Percentiles rank a stretch among this genome's conserved stretches.
Evolutionary conservation across 2,329 filamentous ascomycete genomes (phyloP).

Genomic region (Fusarium verticillioides): DNA sequence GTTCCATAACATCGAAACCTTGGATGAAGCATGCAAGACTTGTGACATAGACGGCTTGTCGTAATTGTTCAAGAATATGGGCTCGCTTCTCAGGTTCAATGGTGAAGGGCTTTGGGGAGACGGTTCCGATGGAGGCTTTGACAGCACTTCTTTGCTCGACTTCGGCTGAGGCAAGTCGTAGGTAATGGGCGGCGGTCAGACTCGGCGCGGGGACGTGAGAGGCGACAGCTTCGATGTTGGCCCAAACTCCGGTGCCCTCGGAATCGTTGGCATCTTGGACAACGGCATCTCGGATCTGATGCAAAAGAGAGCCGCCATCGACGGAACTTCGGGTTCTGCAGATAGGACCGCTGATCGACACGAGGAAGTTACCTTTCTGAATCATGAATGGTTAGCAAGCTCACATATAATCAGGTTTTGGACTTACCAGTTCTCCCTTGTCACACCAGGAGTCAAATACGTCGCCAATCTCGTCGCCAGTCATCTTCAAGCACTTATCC

Average conservation of each 20-base stretch:
- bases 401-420: accelerated
- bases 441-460: slow-evolving; percentile 71
- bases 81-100: not conserved
- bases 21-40: slow-evolving; percentile 73
- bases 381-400: not conserved
- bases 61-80: slow-evolving; percentile 65
- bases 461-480: slow-evolving; percentile 68
- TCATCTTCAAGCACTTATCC: slow-evolving; percentile 66
- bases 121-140: slow-evolving; percentile 41
- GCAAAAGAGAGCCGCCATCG: slow-evolving; percentile 63
- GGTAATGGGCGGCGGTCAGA: slow-evolving; percentile 69
- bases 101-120: not conserved
- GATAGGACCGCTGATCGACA: slow-evolving; percentile 72
- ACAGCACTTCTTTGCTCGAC: slow-evolving; percentile 64
- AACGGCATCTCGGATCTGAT: slow-evolving; percentile 74
- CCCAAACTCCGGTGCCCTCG: slow-evolving; percentile 76
- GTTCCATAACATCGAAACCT: slow-evolving; percentile 72
- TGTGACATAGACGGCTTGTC: slow-evolving; percentile 69
- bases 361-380: slow-evolving; percentile 64
- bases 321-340: slow-evolving; percentile 59
- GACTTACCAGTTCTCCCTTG: slow-evolving; percentile 61
- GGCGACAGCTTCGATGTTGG: slow-evolving; percentile 68
- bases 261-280: slow-evolving; percentile 74
- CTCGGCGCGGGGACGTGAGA: slow-evolving; percentile 73
- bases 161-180: slow-evolving; percentile 72